Conservation (phyloP, 2,329 filamentous ascomycete genomes). For the Beauveria sp. region DNA sequence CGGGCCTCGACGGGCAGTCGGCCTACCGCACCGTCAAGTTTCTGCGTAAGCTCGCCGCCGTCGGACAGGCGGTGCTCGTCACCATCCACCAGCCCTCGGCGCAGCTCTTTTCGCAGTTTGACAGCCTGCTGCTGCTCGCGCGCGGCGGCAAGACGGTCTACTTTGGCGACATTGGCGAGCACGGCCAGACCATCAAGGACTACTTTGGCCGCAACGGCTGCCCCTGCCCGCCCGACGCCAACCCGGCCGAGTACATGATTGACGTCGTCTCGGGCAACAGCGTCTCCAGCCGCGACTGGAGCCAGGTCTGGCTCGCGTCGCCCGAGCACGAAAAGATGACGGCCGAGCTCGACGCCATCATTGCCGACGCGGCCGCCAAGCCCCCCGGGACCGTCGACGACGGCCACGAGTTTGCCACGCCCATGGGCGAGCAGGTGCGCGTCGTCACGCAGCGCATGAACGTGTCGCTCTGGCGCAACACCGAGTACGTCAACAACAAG, state of each 20-base stretch:
- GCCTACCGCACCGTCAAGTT: constrained; percentile 60
- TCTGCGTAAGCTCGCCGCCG: constrained; percentile 56
- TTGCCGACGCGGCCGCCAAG: constrained; percentile 43
- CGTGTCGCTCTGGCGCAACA: constrained; percentile 56
- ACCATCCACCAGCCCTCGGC: constrained; percentile 67
- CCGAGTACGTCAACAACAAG: constrained; percentile 60
- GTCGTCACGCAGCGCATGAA: constrained; percentile 58
- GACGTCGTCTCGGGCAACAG: constrained; percentile 41
- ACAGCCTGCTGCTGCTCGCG: constrained; percentile 57
- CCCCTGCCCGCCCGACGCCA: constrained; percentile 52
- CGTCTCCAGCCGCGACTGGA: constrained; percentile 51
- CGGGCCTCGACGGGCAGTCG: constrained; percentile 60
- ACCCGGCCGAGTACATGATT: constrained; percentile 73
- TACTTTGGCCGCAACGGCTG: constrained; percentile 64
- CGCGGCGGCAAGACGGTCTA: constrained; percentile 59
- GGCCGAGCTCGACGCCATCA: constrained; percentile 56
- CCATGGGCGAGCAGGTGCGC: constrained; percentile 54
- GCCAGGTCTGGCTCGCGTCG: constrained; percentile 62
- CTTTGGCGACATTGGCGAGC: constrained; percentile 57
- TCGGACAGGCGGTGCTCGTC: constrained; percentile 59
- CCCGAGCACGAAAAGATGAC: constrained; percentile 48
- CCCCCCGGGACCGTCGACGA: constrained; percentile 34
- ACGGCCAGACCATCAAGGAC: constrained; percentile 44
- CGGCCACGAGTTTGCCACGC: constrained; percentile 65
- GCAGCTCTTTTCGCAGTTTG: constrained; percentile 59